Conservation (phyloP, 306 rosid genomes). For the Albizia julibrissin region DNA sequence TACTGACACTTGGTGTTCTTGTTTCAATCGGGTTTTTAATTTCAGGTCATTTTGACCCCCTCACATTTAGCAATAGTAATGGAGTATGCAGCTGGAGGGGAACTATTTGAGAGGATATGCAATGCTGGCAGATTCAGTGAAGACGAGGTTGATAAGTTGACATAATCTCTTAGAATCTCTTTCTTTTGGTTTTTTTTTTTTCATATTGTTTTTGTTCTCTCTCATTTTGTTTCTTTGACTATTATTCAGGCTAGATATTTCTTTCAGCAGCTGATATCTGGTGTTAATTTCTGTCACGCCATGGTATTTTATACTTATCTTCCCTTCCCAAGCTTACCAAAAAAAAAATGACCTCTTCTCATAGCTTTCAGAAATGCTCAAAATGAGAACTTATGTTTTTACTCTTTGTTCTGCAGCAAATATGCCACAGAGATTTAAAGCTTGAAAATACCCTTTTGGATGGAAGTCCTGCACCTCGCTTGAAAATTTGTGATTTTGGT, state of each 20-base stretch:
- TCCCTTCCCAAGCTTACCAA: not conserved
- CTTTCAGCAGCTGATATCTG: constrained; percentile 82
- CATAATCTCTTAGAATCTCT: constrained; percentile 10
- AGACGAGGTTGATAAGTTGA: constrained; percentile 58
- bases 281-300: constrained; percentile 69
- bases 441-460: constrained; percentile 72
- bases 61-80: constrained; percentile 70
- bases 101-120: constrained; percentile 76
- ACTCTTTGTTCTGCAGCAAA: constrained; percentile 50
- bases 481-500: constrained; percentile 80
- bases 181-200: constrained; percentile 16
- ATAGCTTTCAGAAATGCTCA: not conserved
- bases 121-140: constrained; percentile 79
- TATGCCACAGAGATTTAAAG: constrained; percentile 74
- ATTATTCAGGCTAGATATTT: constrained; percentile 68
- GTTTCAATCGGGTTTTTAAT: constrained; percentile 17
- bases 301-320: constrained; percentile 52
- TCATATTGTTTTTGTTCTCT: not conserved
- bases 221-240: constrained; percentile 24
- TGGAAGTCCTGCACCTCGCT: constrained; percentile 83
- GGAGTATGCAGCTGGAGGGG: constrained; percentile 88
- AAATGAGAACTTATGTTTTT: constrained; percentile 5
- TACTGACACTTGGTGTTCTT: not conserved
- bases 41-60: constrained; percentile 73
- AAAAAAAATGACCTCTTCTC: not conserved